Evolutionary conservation across 2,329 filamentous ascomycete genomes (phyloP).

Genomic region (Chlorencoelia australis): DNA sequence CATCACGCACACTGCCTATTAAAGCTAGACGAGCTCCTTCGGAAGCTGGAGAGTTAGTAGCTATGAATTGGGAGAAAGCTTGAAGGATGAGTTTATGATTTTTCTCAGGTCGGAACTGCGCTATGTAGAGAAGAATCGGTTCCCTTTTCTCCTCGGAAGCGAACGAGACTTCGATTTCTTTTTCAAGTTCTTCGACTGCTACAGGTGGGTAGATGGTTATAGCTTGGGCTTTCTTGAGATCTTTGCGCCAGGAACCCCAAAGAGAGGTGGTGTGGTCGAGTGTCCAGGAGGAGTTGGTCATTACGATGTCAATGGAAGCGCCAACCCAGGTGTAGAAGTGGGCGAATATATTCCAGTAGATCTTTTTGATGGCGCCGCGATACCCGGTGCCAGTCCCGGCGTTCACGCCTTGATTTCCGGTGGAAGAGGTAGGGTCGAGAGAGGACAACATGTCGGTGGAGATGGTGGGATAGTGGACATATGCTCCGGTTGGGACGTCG

Average conservation of each 20-base stretch:
- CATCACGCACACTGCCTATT: slow-evolving; percentile 85
- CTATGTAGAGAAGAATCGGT: slow-evolving; percentile 78
- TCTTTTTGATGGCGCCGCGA: slow-evolving; percentile 60
- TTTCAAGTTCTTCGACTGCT: slow-evolving; percentile 74
- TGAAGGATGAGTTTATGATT: slow-evolving; percentile 82
- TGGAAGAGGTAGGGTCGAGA: slow-evolving; percentile 51
- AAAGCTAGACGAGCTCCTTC: slow-evolving; percentile 62
- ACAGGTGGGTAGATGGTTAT: slow-evolving; percentile 85
- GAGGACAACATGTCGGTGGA: slow-evolving; percentile 94
- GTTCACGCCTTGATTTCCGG: slow-evolving; percentile 64
- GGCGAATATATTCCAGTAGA: slow-evolving; percentile 85
- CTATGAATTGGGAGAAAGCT: slow-evolving; percentile 70
- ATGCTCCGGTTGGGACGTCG: slow-evolving; percentile 73
- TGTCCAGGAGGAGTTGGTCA: slow-evolving; percentile 97
- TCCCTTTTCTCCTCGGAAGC: slow-evolving; percentile 61
- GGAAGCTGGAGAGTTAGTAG: slow-evolving; percentile 40
- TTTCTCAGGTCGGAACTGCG: slow-evolving; percentile 95
- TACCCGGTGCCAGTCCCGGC: slow-evolving; percentile 68
- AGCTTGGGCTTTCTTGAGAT: slow-evolving; percentile 38
- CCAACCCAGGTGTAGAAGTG: slow-evolving; percentile 74
- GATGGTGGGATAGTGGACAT: slow-evolving; percentile 97
- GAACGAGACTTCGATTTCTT: slow-evolving; percentile 60
- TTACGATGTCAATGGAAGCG: slow-evolving; percentile 78
- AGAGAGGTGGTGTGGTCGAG: slow-evolving; percentile 70
- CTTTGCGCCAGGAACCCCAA: slow-evolving; percentile 55